phyloP scores from a whole-genome alignment of 306 rosid genomes.

The Quercus glauca region DNA sequence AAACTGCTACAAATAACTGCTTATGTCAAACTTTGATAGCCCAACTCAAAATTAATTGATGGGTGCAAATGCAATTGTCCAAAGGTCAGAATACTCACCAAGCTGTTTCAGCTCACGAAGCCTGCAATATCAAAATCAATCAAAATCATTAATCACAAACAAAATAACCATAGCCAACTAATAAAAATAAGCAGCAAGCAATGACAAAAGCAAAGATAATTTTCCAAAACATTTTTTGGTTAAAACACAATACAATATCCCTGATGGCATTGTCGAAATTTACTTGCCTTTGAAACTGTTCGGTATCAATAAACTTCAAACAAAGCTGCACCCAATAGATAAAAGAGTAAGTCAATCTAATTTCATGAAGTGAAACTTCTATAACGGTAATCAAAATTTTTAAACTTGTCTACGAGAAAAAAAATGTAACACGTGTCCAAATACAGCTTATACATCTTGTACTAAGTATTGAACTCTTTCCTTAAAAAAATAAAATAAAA shows the following conservation, averaged over 20 bases:
- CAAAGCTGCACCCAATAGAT: constrained; percentile 56
- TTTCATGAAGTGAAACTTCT: background rate
- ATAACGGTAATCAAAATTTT: background rate
- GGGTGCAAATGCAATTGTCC: background rate
- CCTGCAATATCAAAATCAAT: constrained; percentile 38
- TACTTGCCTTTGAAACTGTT: constrained; percentile 88
- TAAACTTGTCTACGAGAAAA: too few species aligned
- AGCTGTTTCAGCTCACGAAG: constrained; percentile 97
- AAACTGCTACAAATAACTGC: background rate
- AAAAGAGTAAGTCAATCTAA: background rate
- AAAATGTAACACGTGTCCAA: too few species aligned
- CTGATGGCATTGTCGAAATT: background rate
- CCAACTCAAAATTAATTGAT: background rate
- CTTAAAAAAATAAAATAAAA: too few species aligned
- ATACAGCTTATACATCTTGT: too few species aligned
- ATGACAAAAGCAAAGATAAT: background rate
- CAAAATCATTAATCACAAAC: background rate
- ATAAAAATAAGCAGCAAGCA: background rate
- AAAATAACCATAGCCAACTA: background rate
- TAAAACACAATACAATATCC: background rate
- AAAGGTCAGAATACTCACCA: constrained; percentile 48
- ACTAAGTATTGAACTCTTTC: too few species aligned
- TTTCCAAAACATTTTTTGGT: too few species aligned
- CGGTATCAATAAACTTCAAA: constrained; percentile 88
- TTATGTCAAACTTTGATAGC: background rate